Base-by-base conservation (phyloP, 306 rosid species). In the Trifolium pratense region DNA sequence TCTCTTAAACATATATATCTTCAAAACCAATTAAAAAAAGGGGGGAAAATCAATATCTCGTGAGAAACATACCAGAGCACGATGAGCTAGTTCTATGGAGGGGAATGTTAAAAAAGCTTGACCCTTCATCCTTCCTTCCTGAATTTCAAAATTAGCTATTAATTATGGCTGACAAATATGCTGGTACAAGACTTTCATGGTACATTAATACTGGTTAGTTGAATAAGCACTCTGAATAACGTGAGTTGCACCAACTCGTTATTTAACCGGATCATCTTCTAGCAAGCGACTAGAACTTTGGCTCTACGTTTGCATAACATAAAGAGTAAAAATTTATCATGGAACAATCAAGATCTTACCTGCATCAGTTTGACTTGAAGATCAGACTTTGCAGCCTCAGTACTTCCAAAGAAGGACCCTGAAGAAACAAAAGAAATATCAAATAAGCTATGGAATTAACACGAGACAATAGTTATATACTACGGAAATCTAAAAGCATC, bases 91-190 rank as follows among this genome's bases (percentile, higher is more conserved):
- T 70, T 91, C 97, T 76, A 80, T 64, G 13, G 96, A 86, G 46
- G 98, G 97, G 80, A 94, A 89, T 66, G 97, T 94, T 80, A 94
- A 60, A 77, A 94, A 94, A 2, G 97, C 97, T 87, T 94, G 98
- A 63, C 96, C 97, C 81, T 92, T 89, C 98, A 94, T 94, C 83
- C 98, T 86, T 83, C 98, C 97, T 84, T 94, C 98, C 98, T 91
- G 94, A 80, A 79, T 89, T 78, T 69, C 61, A 78, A 68, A 70
- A 75, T 6, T 36, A 63, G 39, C 23, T 9, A 18, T 56, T 34
- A 77, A n/a, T 34, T 82, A 61, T 18, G 58, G 81, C 61, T 59
- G 36, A 42, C 9, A 29, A 21, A 21, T 21, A 21, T 21, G 25
- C 25, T 21, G 25, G 1, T 21, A 21, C 25, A 21, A 21, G 25